Evolutionary conservation across 2,329 filamentous ascomycete genomes (phyloP).

Genomic region (Fusarium avenaceum): DNA sequence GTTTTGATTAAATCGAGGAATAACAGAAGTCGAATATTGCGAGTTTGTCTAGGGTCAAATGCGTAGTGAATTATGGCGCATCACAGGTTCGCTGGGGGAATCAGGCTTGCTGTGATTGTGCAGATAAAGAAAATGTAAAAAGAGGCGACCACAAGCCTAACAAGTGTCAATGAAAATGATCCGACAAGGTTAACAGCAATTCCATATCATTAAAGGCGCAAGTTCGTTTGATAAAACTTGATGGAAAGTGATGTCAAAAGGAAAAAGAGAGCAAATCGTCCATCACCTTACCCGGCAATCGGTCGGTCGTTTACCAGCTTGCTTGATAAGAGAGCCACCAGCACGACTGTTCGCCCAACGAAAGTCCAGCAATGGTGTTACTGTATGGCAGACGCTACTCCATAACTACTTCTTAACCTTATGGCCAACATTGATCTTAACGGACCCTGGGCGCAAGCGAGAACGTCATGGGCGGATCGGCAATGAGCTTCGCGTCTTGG

Average conservation of each 20-base stretch:
- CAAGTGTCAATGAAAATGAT: constrained; percentile 1
- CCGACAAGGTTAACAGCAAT: not conserved
- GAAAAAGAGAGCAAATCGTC: constrained; percentile 18
- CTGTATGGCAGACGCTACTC: constrained; percentile 31
- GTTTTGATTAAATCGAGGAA: constrained; percentile 18
- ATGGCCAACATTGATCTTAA: constrained; percentile 33
- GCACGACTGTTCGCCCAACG: constrained; percentile 33
- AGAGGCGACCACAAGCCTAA: not conserved
- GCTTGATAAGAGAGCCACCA: constrained; percentile 38
- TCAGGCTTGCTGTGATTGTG: constrained; percentile 1
- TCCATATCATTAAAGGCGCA: constrained; percentile 33
- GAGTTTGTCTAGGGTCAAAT: constrained; percentile 17
- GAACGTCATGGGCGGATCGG: constrained; percentile 43
- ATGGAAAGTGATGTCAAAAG: constrained; percentile 19
- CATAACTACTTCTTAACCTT: constrained; percentile 32
- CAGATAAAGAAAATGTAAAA: not conserved
- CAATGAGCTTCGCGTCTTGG: constrained; percentile 41
- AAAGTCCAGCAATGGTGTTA: constrained; percentile 26
- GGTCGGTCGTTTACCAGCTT: constrained; percentile 28
- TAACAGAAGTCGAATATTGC: constrained; percentile 10
- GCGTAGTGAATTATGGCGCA: constrained; percentile 23
- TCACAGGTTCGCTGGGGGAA: constrained; percentile 18
- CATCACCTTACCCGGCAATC: constrained; percentile 20
- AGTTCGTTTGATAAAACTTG: constrained; percentile 8
- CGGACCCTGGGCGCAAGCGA: constrained; percentile 27